Evolutionary conservation across 2,329 filamentous ascomycete species (phyloP).

Genomic region (Drechslerella dactyloides): DNA sequence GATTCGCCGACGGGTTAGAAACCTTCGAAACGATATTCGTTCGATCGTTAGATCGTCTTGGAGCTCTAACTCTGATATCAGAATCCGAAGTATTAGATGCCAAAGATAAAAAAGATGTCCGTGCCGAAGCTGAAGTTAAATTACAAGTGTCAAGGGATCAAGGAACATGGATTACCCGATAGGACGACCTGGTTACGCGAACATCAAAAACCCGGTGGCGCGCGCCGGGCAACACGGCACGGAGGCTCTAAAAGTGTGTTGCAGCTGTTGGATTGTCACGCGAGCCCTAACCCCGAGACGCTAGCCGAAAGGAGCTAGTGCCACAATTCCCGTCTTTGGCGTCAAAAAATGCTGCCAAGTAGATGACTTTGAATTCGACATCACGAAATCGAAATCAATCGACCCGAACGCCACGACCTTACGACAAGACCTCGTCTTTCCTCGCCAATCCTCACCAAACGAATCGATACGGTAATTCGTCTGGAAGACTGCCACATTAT

Average conservation of each 20-base stretch:
- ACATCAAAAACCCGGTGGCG: not conserved
- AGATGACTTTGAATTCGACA: constrained; percentile 20
- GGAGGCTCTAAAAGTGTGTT: constrained; percentile 15
- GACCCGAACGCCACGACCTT: constrained; percentile 17
- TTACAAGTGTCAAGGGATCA: too few species aligned
- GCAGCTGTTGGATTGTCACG: constrained; percentile 1
- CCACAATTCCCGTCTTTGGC: not conserved
- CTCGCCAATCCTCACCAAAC: constrained; percentile 57
- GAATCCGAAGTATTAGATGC: not conserved
- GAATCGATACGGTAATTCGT: constrained; percentile 53
- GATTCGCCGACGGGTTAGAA: not conserved
- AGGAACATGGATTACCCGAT: too few species aligned
- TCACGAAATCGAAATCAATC: constrained; percentile 9
- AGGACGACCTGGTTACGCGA: not conserved
- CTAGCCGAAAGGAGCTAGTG: not conserved
- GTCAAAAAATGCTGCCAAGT: constrained; percentile 1
- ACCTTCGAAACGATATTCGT: not conserved
- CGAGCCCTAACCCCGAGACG: constrained; percentile 8
- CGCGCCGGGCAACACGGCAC: too few species aligned
- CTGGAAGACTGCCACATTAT: constrained; percentile 58
- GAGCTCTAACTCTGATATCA: not conserved
- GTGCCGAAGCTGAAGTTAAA: too few species aligned
- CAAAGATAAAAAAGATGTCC: too few species aligned
- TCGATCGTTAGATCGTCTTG: not conserved
- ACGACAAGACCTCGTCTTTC: constrained; percentile 21